Evolutionary conservation across 352 stramenopile genomes (phyloP), one percentile per base, ranked within the genome.

Genomic region (Phytophthora macrochlamydospora): DNA sequence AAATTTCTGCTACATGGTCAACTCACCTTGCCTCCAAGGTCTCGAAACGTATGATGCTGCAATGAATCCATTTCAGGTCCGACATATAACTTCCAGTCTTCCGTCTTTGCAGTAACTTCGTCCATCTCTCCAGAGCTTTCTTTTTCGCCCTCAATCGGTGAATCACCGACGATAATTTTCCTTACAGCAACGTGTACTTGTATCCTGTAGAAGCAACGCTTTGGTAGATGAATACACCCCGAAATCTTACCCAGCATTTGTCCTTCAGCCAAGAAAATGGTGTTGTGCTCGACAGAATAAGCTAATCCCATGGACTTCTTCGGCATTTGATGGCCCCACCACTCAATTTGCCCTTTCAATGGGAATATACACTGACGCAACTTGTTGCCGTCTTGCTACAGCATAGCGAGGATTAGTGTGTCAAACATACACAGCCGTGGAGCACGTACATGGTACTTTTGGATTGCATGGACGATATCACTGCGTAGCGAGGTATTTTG

Each of bases 41-140:
- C 79, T 7, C 56, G 56, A 40, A 90, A 87, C 0, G 49, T 44
- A 7, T 78, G 50, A 12, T 85, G 70, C 28, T 90, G 78, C 7
- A 92, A 65, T 0, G 79, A 81, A 32, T 92, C 83, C 33, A 76
- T 87, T 64, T 92, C 83, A 14, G 68, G 58, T 1, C 83, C 83
- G 7, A 90, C 62, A 43, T 78, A 92, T 4, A 90, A 31, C 14
- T 75, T 76, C 56, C 69, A 79, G 7, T 68, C 56, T 46, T 67
- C 62, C 7, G 40, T 46, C 8, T 7, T 45, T 38, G 11, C 43
- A 52, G 24, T 44, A 6, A 56, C 14, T 11, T 56, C 58, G 2
- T 67, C 44, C n/a, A 24, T 49, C 7, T 62, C 53, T 30, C 37
- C 13, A 2, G 29, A 8, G 14, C 5, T 12, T 9, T 42, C 40